Conservation (phyloP, 164 flowering plant species). For the Aristolochia contorta region DNA sequence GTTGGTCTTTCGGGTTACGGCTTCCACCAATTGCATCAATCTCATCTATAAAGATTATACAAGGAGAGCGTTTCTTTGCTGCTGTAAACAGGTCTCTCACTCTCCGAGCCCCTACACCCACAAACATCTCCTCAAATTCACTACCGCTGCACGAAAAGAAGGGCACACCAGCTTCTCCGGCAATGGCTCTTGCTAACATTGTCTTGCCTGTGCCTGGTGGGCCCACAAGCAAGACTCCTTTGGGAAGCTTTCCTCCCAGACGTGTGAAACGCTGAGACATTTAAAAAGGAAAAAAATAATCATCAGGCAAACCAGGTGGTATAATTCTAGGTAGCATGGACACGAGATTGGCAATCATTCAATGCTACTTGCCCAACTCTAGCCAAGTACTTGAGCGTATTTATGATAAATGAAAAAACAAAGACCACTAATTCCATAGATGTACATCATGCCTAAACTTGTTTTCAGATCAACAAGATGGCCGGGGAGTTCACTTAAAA, state of each 20-base stretch:
- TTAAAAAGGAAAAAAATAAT: conserved; percentile 1
- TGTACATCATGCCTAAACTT: not conserved
- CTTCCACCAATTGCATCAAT: conserved; percentile 96
- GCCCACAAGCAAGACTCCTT: conserved; percentile 95
- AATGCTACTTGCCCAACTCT: too few species aligned
- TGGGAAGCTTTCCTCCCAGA: conserved; percentile 96
- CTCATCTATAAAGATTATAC: conserved; percentile 87
- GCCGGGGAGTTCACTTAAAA: not conserved
- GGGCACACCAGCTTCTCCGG: conserved; percentile 99
- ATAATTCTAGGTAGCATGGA: not conserved
- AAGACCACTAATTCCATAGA: not conserved
- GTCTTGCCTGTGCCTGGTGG: conserved; percentile 99
- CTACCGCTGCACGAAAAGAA: conserved; percentile 97
- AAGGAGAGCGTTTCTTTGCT: conserved; percentile 85
- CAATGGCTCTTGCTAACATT: conserved; percentile 98
- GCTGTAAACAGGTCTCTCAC: conserved; percentile 89
- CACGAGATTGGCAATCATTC: too few species aligned
- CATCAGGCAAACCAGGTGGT: not conserved
- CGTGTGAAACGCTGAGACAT: conserved; percentile 81
- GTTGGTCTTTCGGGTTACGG: conserved; percentile 90
- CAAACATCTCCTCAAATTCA: conserved; percentile 99
- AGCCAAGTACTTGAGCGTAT: too few species aligned
- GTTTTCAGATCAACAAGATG: not conserved
- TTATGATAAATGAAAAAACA: too few species aligned
- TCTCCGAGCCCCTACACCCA: conserved; percentile 96